These are phyloP conservation scores for Leccinum subgranulosum DNA, from an alignment of 768 basidiomycete species.

Conservation along the genomic window DNA sequence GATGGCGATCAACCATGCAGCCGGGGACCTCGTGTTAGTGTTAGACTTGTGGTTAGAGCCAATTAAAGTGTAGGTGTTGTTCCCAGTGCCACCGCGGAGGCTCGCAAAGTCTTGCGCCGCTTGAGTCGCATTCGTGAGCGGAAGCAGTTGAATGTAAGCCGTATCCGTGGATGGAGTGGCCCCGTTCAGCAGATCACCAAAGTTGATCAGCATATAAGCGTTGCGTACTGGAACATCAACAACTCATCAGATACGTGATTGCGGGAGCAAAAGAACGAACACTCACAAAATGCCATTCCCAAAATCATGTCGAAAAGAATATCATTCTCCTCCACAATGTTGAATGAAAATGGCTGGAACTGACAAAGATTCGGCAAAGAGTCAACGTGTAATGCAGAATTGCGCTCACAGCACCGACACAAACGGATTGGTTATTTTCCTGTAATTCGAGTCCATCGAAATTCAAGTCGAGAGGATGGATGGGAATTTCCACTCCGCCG, in stretches of 20 bases:
- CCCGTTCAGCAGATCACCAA: conserved; percentile 56
- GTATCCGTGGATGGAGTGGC: conserved; percentile 33
- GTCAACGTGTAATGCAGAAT: background rate
- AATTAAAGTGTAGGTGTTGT: conserved; percentile 34
- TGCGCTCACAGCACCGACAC: conserved; percentile 44
- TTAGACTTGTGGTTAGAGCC: conserved; percentile 29
- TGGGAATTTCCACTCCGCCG: conserved; percentile 50
- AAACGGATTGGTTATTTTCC: conserved; percentile 26
- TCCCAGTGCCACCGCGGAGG: conserved; percentile 23
- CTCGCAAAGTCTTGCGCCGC: conserved; percentile 24
- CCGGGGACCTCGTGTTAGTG: background rate
- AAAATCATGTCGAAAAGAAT: conserved; percentile 57
- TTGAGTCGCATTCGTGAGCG: conserved; percentile 48
- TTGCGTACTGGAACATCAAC: conserved; percentile 51
- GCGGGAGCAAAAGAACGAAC: background rate
- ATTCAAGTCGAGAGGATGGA: conserved; percentile 65
- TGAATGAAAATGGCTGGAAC: conserved; percentile 69
- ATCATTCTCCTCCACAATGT: conserved; percentile 27
- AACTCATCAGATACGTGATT: background rate
- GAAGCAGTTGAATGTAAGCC: conserved; percentile 64
- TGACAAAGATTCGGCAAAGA: conserved; percentile 21
- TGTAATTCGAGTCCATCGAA: conserved; percentile 16
- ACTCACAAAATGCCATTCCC: conserved; percentile 71
- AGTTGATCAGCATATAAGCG: conserved; percentile 60
- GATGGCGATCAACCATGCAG: conserved; percentile 13